Evolutionary conservation across 163 green algal species (phyloP), one percentile per base, ranked within the genome.

Genomic region (Volvox carteri): DNA sequence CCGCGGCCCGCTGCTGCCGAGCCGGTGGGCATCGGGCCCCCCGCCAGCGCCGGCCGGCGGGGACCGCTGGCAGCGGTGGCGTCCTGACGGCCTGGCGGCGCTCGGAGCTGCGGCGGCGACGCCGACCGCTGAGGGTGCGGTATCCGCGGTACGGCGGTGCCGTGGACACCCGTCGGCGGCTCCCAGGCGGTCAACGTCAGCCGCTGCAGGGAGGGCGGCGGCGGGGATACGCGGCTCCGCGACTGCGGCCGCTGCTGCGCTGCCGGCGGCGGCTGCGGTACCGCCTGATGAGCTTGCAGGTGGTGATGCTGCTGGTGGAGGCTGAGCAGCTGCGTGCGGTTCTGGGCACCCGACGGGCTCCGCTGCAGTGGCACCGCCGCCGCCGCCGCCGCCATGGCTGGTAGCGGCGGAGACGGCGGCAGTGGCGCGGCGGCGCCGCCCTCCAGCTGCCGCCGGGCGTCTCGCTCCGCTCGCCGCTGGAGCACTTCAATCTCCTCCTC

Each of bases 401-500:
- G 23, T 28, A 25, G 30, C 48, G 30, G 23, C 50, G 76, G 16
- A 12, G 33, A 16, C 30, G 19, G 9, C 23, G 48, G 23, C 76
- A 50, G 14, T 23, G 37, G 18, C 35, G 54, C 54, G 33, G 19
- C 30, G 14, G 8, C 56, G 23, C 0, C 77, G 48, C 8, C 19
- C 76, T 14, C 11, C 44, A 19, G 9, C 37, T 65, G 19, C 81
- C 75, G 23, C 83, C 52, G 33, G 41, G 11, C 19, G 23, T 25
- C 16, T 35, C 54, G 67, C 23, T 88, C 68, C 28, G 48, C 83
- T 54, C 35, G 41, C 35, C 50, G 48, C 68, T 81, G 67, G 16
- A 88, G 68, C 33, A 35, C 35, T 48, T 81, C 12, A 14, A 88
- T 73, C 68, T 81, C 46, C 3, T 56, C 67, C 83, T 88, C 83